These are phyloP conservation scores for Didymella segeticola DNA, from an alignment of 2,329 filamentous ascomycete species.

Conservation along the genomic window DNA sequence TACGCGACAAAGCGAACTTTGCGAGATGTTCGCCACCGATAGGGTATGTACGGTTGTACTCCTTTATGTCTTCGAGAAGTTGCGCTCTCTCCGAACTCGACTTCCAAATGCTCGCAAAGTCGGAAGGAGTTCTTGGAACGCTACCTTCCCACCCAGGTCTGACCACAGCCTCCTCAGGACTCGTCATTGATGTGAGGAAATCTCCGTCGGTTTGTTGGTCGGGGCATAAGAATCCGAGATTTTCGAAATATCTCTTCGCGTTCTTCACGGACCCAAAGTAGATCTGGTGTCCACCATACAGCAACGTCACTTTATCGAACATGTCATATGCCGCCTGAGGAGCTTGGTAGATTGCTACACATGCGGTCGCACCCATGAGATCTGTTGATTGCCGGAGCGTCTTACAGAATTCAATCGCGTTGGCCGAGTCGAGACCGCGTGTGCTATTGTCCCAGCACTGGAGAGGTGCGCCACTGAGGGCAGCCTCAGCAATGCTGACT, in stretches of 20 bases:
- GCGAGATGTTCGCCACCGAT: conserved; percentile 54
- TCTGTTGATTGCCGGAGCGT: conserved; percentile 73
- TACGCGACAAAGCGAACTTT: conserved; percentile 55
- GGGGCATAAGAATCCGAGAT: conserved; percentile 76
- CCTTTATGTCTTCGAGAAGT: too few species aligned
- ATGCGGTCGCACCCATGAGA: conserved; percentile 69
- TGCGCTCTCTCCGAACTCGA: conserved; percentile 53
- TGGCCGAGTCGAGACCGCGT: conserved; percentile 75
- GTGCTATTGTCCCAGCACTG: conserved; percentile 84
- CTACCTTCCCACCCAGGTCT: conserved; percentile 53
- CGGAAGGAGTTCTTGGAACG: conserved; percentile 58
- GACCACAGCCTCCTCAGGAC: conserved; percentile 55
- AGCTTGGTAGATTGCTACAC: conserved; percentile 77
- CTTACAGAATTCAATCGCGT: conserved; percentile 77
- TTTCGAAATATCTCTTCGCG: conserved; percentile 72
- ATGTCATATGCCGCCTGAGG: conserved; percentile 72
- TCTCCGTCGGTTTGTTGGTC: conserved; percentile 75
- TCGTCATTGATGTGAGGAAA: conserved; percentile 78
- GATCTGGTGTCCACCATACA: conserved; percentile 73
- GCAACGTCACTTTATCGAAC: conserved; percentile 72
- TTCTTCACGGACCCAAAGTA: conserved; percentile 71
- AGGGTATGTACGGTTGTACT: conserved; percentile 55
- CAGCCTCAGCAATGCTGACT: conserved; percentile 81
- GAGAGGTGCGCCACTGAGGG: conserved; percentile 66
- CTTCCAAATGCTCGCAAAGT: conserved; percentile 56